Conservation (phyloP, 495 filamentous ascomycete species). For the Antarctomyces pellizariae region DNA sequence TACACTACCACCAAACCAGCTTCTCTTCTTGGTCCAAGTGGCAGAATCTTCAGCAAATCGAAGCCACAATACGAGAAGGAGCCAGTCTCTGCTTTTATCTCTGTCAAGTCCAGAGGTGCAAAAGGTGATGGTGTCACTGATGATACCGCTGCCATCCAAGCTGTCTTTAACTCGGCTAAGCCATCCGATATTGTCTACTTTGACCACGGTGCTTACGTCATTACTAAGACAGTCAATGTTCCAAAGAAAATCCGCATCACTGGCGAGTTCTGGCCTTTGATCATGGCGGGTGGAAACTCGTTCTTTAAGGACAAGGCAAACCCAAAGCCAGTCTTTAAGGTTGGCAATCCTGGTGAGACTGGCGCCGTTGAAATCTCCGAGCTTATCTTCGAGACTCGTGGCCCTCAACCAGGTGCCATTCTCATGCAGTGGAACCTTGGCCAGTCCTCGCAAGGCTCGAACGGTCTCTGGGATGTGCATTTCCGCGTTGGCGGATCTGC, state of each 20-base stretch:
- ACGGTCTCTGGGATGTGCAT: constrained; percentile 82
- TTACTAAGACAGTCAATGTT: constrained; percentile 64
- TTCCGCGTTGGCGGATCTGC: constrained; percentile 64
- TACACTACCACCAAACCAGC: constrained; percentile 29
- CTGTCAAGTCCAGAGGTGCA: constrained; percentile 53
- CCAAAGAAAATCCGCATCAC: constrained; percentile 59
- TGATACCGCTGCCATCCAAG: constrained; percentile 49
- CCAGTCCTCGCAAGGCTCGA: constrained; percentile 36
- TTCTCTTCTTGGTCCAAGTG: constrained; percentile 27
- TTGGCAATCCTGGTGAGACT: constrained; percentile 55
- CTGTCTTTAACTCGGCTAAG: constrained; percentile 33
- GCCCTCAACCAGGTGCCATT: constrained; percentile 61
- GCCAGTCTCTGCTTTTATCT: constrained; percentile 35
- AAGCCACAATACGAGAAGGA: constrained; percentile 53
- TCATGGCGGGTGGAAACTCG: constrained; percentile 50
- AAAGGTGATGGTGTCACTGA: constrained; percentile 55
- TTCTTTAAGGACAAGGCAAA: constrained; percentile 48
- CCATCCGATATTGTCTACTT: constrained; percentile 61
- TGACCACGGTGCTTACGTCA: constrained; percentile 70
- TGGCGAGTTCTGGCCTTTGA: constrained; percentile 78
- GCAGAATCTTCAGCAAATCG: constrained; percentile 37
- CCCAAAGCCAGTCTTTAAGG: constrained; percentile 48
- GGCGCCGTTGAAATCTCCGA: constrained; percentile 71
- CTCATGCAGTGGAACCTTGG: constrained; percentile 81
- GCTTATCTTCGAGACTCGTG: constrained; percentile 58